Base-by-base conservation (phyloP, 768 basidiomycete genomes). In the Pleurotus cornucopiae region DNA sequence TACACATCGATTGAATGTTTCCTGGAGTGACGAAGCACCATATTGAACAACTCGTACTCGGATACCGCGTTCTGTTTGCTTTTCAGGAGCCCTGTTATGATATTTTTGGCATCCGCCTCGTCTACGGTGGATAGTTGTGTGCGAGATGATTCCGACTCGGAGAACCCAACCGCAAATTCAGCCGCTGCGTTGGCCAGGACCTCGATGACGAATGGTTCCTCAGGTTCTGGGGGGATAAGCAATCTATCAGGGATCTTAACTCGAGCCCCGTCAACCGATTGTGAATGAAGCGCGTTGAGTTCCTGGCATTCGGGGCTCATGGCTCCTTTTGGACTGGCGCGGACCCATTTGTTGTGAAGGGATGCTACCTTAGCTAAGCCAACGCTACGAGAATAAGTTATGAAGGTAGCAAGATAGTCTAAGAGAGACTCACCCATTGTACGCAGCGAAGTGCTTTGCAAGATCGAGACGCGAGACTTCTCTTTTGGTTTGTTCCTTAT, bases 221-320 rank as follows among this genome's bases (percentile, higher is more conserved):
- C 62, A 3, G 74, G 72, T 23, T 73, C 71, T 1, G 83, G 83
- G 2, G 82, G 80, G 13, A 68, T 78, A n/a, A 67, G 64, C 20
- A 87, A 67, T 46, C 79, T 72, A 39, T 81, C 83, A 0, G 81
- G 85, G 51, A 83, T 84, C 63, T 72, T 81, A 49, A 87, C 77
- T 9, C 74, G 73, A 0, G 80, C 85, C 0, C 86, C 86, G 60
- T 88, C 86, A 1, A 87, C 86, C 2, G 80, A 83, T 54, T 85
- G 83, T 2, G 86, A 88, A 60, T 88, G 84, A 6, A 88, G 67
- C 0, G 85, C 86, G 57, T 87, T 88, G 21, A 88, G 71, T 62
- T 88, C 85, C 61, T 87, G 86, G 60, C 85, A 88, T 68, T 88
- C 80, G 0, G 77, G 67, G 61, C 81, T 79, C 60, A 86, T 69